Evolutionary conservation across 169 alveolate genomes (phyloP).

Genomic region (Plasmodium malariae): DNA sequence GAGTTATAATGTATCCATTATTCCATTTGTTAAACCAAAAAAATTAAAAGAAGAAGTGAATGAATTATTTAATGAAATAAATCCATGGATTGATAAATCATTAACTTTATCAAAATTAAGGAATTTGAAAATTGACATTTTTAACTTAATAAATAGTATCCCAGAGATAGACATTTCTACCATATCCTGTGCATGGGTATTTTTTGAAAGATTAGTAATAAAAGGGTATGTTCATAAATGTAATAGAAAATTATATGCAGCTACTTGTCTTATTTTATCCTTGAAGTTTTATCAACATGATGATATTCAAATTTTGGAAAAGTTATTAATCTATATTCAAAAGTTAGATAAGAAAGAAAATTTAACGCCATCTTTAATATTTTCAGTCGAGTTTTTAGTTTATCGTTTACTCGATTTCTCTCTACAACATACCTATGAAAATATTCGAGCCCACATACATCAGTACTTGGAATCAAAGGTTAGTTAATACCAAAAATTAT

Average conservation of each 20-base stretch:
- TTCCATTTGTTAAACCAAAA: slow-evolving; percentile 74
- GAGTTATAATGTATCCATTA: slow-evolving; percentile 71
- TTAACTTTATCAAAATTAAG: slow-evolving; percentile 75
- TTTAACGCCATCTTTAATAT: slow-evolving; percentile 79
- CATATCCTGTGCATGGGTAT: slow-evolving; percentile 86
- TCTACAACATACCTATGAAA: slow-evolving; percentile 79
- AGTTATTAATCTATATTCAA: slow-evolving; percentile 77
- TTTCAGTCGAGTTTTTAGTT: slow-evolving; percentile 80
- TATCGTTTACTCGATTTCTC: slow-evolving; percentile 79
- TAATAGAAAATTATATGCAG: slow-evolving; percentile 84
- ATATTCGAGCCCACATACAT: slow-evolving; percentile 80
- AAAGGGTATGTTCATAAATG: slow-evolving; percentile 81
- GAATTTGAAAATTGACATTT: slow-evolving; percentile 77
- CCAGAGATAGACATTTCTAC: slow-evolving; percentile 86
- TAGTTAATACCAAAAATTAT: background rate
- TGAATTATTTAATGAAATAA: slow-evolving; percentile 74
- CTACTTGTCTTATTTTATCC: slow-evolving; percentile 84
- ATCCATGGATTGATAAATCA: slow-evolving; percentile 77
- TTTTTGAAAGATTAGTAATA: slow-evolving; percentile 84
- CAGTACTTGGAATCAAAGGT: slow-evolving; percentile 84
- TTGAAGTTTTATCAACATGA: slow-evolving; percentile 86
- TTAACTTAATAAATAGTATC: slow-evolving; percentile 77
- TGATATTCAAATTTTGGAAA: slow-evolving; percentile 81
- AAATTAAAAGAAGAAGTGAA: slow-evolving; percentile 68
- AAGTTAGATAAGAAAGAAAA: slow-evolving; percentile 78